Conservation (phyloP, 2,329 filamentous ascomycete genomes). For the Epicoccum nigrum region DNA sequence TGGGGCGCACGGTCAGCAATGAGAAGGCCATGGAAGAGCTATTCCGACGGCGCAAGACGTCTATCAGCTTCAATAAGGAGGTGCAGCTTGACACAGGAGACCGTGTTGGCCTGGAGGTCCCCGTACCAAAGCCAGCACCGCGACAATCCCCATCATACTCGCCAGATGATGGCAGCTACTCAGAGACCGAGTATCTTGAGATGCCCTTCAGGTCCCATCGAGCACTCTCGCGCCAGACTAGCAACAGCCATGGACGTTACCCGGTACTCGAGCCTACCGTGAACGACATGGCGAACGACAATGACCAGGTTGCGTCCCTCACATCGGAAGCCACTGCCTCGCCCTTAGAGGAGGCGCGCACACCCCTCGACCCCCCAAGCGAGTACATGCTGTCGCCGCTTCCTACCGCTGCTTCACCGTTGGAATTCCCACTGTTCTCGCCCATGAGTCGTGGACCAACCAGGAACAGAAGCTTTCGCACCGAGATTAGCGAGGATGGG, state of each 20-base stretch:
- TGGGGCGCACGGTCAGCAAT: constrained; percentile 32
- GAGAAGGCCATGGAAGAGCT: constrained; percentile 35
- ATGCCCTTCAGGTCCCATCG: constrained; percentile 34
- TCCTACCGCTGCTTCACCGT: constrained; percentile 39
- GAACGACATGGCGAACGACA: constrained; percentile 37
- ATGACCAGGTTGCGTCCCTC: constrained; percentile 49
- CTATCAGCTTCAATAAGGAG: constrained; percentile 50
- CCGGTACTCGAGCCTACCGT: constrained; percentile 46
- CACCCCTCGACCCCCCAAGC: constrained; percentile 43
- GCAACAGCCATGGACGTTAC: constrained; percentile 37
- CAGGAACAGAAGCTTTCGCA: constrained; percentile 42
- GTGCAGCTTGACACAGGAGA: constrained; percentile 51
- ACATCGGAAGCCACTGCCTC: constrained; percentile 53
- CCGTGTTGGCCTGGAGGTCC: constrained; percentile 46
- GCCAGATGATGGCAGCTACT: constrained; percentile 38
- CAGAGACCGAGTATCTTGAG: constrained; percentile 43
- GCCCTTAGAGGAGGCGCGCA: constrained; percentile 47
- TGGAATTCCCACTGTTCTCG: constrained; percentile 42
- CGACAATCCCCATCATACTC: constrained; percentile 28
- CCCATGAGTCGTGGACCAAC: constrained; percentile 34
- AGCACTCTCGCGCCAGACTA: constrained; percentile 27
- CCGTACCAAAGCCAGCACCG: constrained; percentile 41
- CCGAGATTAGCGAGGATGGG: constrained; percentile 41
- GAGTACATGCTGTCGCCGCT: constrained; percentile 47
- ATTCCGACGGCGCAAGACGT: constrained; percentile 44